Evolutionary conservation across 2,329 filamentous ascomycete species (phyloP).

Genomic region (Colletotrichum paranaense): DNA sequence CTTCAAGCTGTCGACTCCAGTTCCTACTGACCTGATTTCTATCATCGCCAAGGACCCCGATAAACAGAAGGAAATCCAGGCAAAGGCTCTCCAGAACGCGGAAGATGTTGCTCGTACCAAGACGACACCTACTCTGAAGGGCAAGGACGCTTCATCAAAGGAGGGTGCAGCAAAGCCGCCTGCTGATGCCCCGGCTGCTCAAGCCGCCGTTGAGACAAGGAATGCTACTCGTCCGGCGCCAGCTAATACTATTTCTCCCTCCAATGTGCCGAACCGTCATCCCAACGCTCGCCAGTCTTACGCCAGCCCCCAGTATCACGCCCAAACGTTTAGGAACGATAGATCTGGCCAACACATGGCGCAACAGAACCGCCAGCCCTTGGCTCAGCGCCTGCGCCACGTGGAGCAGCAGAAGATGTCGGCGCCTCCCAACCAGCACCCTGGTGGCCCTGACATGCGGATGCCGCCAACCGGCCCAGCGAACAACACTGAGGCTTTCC

Average conservation of each 20-base stretch:
- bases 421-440: slow-evolving; percentile 57
- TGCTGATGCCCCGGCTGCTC: slow-evolving; percentile 37
- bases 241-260: slow-evolving; percentile 44
- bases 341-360: slow-evolving; percentile 57
- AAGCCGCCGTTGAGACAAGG: slow-evolving; percentile 42
- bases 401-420: slow-evolving; percentile 64
- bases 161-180: slow-evolving; percentile 55
- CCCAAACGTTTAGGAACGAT: slow-evolving; percentile 60
- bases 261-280: slow-evolving; percentile 55
- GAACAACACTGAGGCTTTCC: slow-evolving; percentile 64
- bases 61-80: slow-evolving; percentile 93
- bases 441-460: slow-evolving; percentile 73
- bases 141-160: slow-evolving; percentile 64
- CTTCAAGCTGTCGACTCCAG: slow-evolving; percentile 94
- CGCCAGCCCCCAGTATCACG: slow-evolving; percentile 57
- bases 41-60: slow-evolving; percentile 97
- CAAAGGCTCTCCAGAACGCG: slow-evolving; percentile 83
- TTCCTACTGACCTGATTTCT: slow-evolving; percentile 89
- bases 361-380: slow-evolving; percentile 51
- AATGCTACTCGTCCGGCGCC: slow-evolving; percentile 46
- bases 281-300: slow-evolving; percentile 60
- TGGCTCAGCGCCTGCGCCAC: slow-evolving; percentile 63
- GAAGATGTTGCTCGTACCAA: slow-evolving; percentile 68
- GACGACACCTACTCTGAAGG: slow-evolving; percentile 57
- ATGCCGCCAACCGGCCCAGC: slow-evolving; percentile 80